phyloP scores from a whole-genome alignment of 331 rosid species.

The Malus hybrid region DNA sequence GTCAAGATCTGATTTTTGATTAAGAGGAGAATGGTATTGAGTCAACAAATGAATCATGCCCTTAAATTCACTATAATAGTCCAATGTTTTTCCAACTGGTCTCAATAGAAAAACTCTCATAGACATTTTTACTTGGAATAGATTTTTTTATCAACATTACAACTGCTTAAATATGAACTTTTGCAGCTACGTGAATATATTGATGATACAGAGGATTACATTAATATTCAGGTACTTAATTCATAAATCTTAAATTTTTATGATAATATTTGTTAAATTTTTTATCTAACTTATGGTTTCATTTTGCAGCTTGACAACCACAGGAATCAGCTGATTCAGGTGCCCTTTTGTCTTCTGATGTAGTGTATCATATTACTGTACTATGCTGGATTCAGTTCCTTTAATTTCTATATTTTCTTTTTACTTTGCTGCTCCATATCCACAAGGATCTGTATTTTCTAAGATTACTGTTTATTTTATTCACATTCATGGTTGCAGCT shows the following conservation, averaged over 20 bases:
- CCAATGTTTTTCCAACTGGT: background rate
- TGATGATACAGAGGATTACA: conserved; percentile 88
- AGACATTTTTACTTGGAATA: background rate
- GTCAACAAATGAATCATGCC: background rate
- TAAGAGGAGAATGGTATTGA: background rate
- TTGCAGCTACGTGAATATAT: conserved; percentile 76
- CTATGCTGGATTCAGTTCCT: background rate
- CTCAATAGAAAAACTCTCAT: background rate
- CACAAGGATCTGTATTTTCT: background rate
- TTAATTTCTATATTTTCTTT: background rate
- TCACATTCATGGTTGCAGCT: conserved; percentile 36
- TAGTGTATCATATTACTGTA: background rate
- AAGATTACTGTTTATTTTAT: background rate
- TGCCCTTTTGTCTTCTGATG: conserved; percentile 19
- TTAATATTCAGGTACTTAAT: conserved; percentile 63
- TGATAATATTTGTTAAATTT: background rate
- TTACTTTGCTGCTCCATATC: no score
- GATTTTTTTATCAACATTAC: background rate
- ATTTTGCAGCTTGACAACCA: conserved; percentile 69
- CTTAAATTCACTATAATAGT: background rate
- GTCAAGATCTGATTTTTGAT: background rate
- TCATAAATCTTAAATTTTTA: background rate
- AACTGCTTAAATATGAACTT: conserved; percentile 1
- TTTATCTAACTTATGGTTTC: conserved; percentile 6
- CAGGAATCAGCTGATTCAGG: conserved; percentile 90